phyloP scores from a whole-genome alignment of 441 rosid species.

The Gossypium trilobum region DNA sequence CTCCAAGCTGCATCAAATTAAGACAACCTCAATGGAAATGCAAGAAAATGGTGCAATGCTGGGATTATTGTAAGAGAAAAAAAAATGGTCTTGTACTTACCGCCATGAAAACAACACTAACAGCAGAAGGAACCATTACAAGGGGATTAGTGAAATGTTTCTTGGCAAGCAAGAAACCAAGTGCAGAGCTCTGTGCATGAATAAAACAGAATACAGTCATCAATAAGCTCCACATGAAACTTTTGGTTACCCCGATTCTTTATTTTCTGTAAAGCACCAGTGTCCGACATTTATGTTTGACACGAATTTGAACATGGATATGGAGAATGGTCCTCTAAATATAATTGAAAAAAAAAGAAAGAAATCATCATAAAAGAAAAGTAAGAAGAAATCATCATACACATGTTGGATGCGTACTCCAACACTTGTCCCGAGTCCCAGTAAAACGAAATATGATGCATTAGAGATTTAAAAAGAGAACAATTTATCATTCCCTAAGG shows the following conservation, averaged over 20 bases:
- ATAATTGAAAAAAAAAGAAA: no score
- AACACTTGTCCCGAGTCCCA: no score
- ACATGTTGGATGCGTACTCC: no score
- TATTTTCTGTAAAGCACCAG: neutral
- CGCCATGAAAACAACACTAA: constrained; percentile 93
- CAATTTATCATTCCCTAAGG: no score
- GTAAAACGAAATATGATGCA: no score
- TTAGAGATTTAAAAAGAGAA: no score
- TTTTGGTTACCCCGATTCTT: neutral
- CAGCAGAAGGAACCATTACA: constrained; percentile 91
- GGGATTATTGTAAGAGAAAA: neutral
- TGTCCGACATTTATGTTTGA: neutral
- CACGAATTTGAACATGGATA: neutral
- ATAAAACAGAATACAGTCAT: neutral
- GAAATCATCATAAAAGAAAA: no score
- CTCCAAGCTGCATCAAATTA: constrained; percentile 55
- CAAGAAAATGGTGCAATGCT: neutral
- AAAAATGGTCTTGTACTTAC: constrained; percentile 32
- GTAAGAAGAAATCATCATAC: no score
- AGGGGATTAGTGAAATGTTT: constrained; percentile 85
- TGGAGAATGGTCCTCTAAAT: no score
- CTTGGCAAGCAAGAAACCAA: constrained; percentile 85
- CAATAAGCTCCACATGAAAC: neutral
- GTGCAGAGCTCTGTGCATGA: constrained; percentile 76
- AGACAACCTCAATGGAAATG: constrained; percentile 3